Percentiles rank a stretch among this genome's conserved stretches.
Conservation (phyloP, 805 yeast genomes). For the Jamesozyma rosinii region DNA sequence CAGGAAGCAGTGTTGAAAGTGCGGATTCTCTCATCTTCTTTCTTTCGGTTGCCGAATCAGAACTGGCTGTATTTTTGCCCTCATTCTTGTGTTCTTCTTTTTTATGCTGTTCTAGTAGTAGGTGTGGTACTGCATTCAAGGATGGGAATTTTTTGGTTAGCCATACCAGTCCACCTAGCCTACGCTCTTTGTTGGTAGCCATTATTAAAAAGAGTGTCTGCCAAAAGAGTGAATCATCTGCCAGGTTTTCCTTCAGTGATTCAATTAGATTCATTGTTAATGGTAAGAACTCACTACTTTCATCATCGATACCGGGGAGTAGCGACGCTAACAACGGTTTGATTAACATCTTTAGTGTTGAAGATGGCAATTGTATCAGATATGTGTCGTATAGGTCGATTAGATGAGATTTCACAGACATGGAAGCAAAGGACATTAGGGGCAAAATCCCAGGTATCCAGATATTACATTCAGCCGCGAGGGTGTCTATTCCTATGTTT, state of each 20-base stretch:
- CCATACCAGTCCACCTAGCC: conserved; percentile 81
- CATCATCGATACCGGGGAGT: conserved; percentile 87
- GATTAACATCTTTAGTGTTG: conserved; percentile 43
- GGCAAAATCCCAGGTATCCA: conserved; percentile 96
- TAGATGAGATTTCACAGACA: conserved; percentile 74
- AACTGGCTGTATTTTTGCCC: background rate
- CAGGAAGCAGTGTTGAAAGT: conserved; percentile 32
- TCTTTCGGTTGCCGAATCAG: conserved; percentile 4
- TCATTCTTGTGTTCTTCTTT: conserved; percentile 1
- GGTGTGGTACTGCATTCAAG: conserved; percentile 35
- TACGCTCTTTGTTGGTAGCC: conserved; percentile 67
- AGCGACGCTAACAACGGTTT: conserved; percentile 67
- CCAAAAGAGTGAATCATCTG: conserved; percentile 78
- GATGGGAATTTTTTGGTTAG: conserved; percentile 52
- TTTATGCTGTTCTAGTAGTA: conserved; percentile 12
- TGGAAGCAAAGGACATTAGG: conserved; percentile 76
- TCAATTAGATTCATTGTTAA: conserved; percentile 54
- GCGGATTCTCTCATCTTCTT: conserved; percentile 23
- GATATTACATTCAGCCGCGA: conserved; percentile 47
- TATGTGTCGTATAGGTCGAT: conserved; percentile 51
- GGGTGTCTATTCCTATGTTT: conserved; percentile 45
- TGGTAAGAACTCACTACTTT: conserved; percentile 71
- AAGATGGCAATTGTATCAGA: conserved; percentile 44
- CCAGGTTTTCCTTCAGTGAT: conserved; percentile 43
- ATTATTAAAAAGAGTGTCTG: conserved; percentile 64